A percentile compares a stretch with the other conserved stretches of the same genome.
Conservation (phyloP, 202 grass and related monocot species). For the Setaria italica region DNA sequence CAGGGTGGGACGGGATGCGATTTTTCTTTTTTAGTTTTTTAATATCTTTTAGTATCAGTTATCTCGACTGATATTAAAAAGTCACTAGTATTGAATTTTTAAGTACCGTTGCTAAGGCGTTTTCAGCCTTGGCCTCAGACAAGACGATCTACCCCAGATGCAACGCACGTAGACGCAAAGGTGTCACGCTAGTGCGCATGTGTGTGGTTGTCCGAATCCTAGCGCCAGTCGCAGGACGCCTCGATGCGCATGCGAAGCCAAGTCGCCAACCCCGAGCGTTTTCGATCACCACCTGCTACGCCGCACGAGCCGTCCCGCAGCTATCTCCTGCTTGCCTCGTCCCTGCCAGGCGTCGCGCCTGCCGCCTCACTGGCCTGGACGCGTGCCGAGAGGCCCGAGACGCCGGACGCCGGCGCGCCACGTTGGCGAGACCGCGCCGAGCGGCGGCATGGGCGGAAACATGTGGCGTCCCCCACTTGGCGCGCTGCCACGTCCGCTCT, state of each 20-base stretch:
- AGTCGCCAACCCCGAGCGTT: neutral
- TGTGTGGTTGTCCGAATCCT: neutral
- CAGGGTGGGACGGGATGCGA: too few relatives aligned
- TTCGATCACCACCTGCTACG: neutral
- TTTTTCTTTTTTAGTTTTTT: too few relatives aligned
- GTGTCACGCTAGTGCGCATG: neutral
- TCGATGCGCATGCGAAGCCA: neutral
- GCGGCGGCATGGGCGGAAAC: neutral
- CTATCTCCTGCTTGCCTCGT: too few relatives aligned
- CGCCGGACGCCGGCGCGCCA: neutral
- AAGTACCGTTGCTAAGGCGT: too few relatives aligned
- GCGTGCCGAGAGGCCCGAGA: neutral
- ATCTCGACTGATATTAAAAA: too few relatives aligned
- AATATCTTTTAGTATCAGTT: too few relatives aligned
- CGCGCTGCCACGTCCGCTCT: neutral
- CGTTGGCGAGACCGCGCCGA: neutral
- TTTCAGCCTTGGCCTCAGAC: neutral
- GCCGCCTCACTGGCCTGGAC: conserved; percentile 8
- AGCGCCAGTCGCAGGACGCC: neutral
- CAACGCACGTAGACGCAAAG: neutral
- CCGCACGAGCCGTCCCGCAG: neutral
- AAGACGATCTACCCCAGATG: neutral
- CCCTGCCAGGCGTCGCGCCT: neutral
- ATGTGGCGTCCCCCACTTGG: conserved; percentile 26
- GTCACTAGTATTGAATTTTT: too few relatives aligned